Percentiles rank a stretch among this genome's conserved stretches.
These are phyloP conservation scores for Colletotrichum shisoi DNA, from an alignment of 2,329 filamentous ascomycete genomes.

Conservation along the genomic window DNA sequence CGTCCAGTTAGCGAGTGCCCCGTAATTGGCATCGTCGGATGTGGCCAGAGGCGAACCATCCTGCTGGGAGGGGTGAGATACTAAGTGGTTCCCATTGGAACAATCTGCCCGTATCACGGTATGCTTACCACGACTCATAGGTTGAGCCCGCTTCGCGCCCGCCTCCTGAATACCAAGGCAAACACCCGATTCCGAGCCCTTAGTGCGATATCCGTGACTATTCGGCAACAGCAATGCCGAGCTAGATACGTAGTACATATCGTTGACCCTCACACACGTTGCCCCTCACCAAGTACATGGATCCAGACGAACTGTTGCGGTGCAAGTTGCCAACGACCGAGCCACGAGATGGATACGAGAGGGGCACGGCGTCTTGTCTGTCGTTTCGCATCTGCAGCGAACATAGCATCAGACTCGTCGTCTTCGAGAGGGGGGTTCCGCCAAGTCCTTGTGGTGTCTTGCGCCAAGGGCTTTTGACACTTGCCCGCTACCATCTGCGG, in stretches of 20 bases:
- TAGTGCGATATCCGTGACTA: not conserved
- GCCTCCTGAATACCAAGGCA: not conserved
- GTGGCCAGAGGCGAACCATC: conserved; percentile 24
- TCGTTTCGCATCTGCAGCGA: conserved; percentile 11
- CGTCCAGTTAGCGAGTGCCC: conserved; percentile 8
- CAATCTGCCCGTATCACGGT: not conserved
- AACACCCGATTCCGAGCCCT: not conserved
- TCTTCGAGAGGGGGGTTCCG: not conserved
- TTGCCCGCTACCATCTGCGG: conserved; percentile 5
- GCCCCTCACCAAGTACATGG: not conserved
- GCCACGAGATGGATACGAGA: not conserved
- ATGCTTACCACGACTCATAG: not conserved
- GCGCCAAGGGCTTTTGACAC: conserved; percentile 8
- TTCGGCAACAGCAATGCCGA: conserved; percentile 4
- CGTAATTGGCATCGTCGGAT: conserved; percentile 22
- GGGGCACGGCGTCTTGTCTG: not conserved
- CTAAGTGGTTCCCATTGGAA: not conserved
- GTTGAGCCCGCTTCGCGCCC: no score
- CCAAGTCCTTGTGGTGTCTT: conserved; percentile 1
- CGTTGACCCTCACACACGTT: not conserved
- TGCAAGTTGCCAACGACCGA: not conserved
- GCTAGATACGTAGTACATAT: not conserved
- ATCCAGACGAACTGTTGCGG: not conserved
- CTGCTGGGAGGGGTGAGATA: conserved; percentile 8
- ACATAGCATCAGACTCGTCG: conserved; percentile 7